Evolutionary conservation across 352 stramenopile species (phyloP), one percentile per base, ranked within the genome.

Genomic region (Blastocystis sp.): DNA sequence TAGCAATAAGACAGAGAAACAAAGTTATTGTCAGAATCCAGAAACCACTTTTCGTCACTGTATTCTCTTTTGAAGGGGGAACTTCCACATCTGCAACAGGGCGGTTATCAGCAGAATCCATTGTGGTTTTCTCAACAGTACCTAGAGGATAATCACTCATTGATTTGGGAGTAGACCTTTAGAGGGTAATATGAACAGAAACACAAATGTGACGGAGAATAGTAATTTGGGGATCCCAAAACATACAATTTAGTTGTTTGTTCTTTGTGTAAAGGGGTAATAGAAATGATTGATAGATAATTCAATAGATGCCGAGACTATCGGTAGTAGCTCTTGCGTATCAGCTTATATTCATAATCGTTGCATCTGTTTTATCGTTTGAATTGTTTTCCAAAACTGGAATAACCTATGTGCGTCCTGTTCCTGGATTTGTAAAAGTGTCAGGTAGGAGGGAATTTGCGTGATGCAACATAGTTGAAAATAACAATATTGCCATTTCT

Each of bases 21-120:
- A 76, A n/a, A 64, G 27, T 56, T 27, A 62, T 24, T 11, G 78
- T 76, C 5, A 89, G 60, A 17, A 89, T 22, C 78, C 78, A 89
- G 33, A 78, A 89, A 17, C 19, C 56, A 40, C 35, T 77, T 51
- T 89, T 89, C 13, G 54, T 51, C 4, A 89, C 54, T 15, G 40
- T 48, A 9, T 64, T 35, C n/a, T 64, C n/a, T 64, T 35, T 11
- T 64, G 57, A 27, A 64, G 57, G 57, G 30, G 15, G 5, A 64
- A 15, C 57, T 35, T 17, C 54, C 54, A 64, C n/a, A 17, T 3
- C 13, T 17, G 57, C 15, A 9, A 9, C 40, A 48, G 40, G 2
- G 40, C 9, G 2, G 40, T 48, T 48, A 48, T 48, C 9, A 48
- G 3, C 9, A 9, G 40, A 48, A 2, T 48, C 40, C 3, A 48